Conservation (phyloP, 768 basidiomycete genomes). For the Lyophyllum decastes region DNA sequence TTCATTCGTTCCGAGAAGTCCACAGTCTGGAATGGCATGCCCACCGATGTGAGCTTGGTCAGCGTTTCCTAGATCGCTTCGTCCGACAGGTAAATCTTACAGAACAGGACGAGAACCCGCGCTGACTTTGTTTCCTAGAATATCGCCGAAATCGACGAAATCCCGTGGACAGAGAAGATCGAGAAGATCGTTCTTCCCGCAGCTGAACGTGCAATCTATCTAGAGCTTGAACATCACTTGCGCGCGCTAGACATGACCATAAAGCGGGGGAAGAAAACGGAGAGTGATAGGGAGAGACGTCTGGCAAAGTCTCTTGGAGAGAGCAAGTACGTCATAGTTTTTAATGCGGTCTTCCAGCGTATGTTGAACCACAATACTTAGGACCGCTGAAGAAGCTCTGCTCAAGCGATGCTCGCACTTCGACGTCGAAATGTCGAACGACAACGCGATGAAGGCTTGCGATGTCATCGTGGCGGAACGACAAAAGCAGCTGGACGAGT, state of each 20-base stretch:
- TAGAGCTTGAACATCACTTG: constrained; percentile 92
- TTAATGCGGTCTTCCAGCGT: not conserved
- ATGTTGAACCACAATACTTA: constrained; percentile 27
- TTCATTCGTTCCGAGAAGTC: constrained; percentile 96
- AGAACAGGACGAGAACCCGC: constrained; percentile 6
- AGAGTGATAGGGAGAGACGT: constrained; percentile 89
- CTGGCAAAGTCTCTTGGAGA: constrained; percentile 85
- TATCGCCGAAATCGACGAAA: constrained; percentile 95
- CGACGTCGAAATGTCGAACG: constrained; percentile 71
- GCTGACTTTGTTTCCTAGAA: constrained; percentile 50
- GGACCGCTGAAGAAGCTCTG: constrained; percentile 89
- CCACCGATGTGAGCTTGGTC: constrained; percentile 81
- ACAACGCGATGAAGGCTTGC: constrained; percentile 88
- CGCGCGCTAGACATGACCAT: constrained; percentile 88
- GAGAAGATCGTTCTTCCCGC: constrained; percentile 78
- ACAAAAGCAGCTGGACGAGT: constrained; percentile 75
- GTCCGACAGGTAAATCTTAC: constrained; percentile 68
- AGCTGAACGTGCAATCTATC: constrained; percentile 91
- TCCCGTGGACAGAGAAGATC: constrained; percentile 70
- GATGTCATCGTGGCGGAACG: constrained; percentile 89
- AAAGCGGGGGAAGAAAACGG: constrained; percentile 60
- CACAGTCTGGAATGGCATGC: constrained; percentile 92
- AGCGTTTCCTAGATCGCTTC: constrained; percentile 77
- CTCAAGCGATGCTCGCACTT: constrained; percentile 96
- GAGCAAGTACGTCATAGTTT: constrained; percentile 62